These are phyloP conservation scores for Lunasporangiospora selenospora DNA, from an alignment of 192 early-diverging fungal species.

Conservation along the genomic window DNA sequence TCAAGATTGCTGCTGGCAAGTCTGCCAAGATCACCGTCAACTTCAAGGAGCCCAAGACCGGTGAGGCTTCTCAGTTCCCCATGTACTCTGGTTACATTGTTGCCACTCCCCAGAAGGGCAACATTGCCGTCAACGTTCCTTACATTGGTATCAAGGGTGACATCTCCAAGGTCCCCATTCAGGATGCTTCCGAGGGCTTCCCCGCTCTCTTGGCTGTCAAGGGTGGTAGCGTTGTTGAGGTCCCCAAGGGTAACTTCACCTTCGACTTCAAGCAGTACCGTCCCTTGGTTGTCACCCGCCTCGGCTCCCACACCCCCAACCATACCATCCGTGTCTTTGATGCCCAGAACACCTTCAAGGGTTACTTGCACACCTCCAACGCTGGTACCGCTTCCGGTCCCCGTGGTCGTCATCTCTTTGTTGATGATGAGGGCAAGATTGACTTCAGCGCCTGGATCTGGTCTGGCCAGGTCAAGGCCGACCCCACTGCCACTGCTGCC, in stretches of 20 bases:
- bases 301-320: conserved; percentile 35
- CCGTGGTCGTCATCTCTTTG: neutral
- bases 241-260: conserved; percentile 2
- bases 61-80: conserved; percentile 5
- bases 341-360: conserved; percentile 12
- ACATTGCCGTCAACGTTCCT: conserved; percentile 16
- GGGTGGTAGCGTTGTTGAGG: neutral
- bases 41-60: conserved; percentile 44
- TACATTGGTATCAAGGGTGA: conserved; percentile 35
- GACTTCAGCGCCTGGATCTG: conserved; percentile 5
- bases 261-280: conserved; percentile 10
- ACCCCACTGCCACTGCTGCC: neutral
- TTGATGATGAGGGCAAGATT: conserved; percentile 1
- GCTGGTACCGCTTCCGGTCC: neutral
- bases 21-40: conserved; percentile 36
- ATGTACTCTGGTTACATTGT: conserved; percentile 22
- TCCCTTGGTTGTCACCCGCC: conserved; percentile 11
- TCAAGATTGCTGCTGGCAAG: conserved; percentile 42
- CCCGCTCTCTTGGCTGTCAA: conserved; percentile 2
- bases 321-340: conserved; percentile 13
- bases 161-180: conserved; percentile 25
- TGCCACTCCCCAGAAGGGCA: conserved; percentile 18
- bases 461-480: too few relatives aligned
- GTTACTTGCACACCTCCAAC: neutral
- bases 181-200: conserved; percentile 10